Evolutionary conservation across 106 monocot species (phyloP), one percentile per base, ranked within the genome.

Genomic region (Gastrodia elata): DNA sequence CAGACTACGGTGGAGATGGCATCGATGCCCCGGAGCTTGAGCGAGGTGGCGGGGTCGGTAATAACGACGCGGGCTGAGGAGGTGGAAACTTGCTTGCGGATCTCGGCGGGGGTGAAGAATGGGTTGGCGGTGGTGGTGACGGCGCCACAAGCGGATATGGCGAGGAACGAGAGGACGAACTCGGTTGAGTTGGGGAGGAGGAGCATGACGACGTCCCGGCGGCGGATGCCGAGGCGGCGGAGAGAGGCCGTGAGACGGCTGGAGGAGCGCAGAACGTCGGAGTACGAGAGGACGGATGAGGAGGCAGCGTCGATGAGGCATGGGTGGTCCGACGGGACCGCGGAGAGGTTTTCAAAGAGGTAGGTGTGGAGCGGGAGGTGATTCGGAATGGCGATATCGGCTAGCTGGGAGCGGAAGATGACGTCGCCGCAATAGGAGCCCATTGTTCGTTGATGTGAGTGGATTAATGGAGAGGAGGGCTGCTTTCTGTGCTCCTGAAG

Each of bases 51-150:
- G 7, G 97, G 75, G 0, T 86, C 83, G 2, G 97, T 90, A 68
- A 97, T 43, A 77, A 88, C 57, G 43, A 93, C 24, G 65, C 76
- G 82, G 32, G 90, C 68, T 18, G 65, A 67, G 22, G 90, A 78
- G 49, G 83, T 70, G 35, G 59, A 52, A 73, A 82, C 71, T 59
- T 97, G 96, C 71, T 93, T 97, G 71, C 24, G 39, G 75, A 97
- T 86, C 76, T 97, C 96, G 18, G 75, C 25, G 14, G 96, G 58
- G 27, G 90, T 96, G 84, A 76, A 83, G 83, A 92, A 90, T 25
- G 96, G 96, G 75, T 93, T 93, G 76, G 93, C 93, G 3, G 90
- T 85, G 49, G 93, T 93, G 24, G 83, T 49, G 35, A 74, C 55
- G 67, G 90, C 90, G 34, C 93, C 93, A 43, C 67, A 38, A 73